Conservation (phyloP, 805 yeast species). For the Naumovozyma dairenensis region DNA sequence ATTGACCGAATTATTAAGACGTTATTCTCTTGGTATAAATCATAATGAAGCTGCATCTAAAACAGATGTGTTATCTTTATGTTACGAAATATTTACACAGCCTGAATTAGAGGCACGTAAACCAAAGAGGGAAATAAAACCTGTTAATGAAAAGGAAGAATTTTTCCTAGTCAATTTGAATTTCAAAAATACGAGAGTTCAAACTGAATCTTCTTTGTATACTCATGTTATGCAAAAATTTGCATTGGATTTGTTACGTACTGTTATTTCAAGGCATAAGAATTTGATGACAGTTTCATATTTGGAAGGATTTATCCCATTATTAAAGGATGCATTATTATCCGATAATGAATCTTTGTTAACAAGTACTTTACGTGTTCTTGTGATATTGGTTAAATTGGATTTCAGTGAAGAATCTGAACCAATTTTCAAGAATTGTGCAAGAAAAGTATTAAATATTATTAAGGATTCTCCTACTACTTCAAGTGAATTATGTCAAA, state of each 20-base stretch:
- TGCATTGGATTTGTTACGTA: conserved; percentile 64
- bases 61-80: conserved; percentile 52
- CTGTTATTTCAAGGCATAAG: conserved; percentile 56
- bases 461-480: conserved; percentile 72
- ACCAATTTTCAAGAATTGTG: conserved; percentile 44
- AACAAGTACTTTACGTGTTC: conserved; percentile 52
- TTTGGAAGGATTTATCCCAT: conserved; percentile 65
- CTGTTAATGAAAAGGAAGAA: conserved; percentile 38
- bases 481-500: conserved; percentile 68
- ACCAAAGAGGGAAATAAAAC: conserved; percentile 14
- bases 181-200: conserved; percentile 45
- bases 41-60: conserved; percentile 53
- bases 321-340: conserved; percentile 48
- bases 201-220: conserved; percentile 46
- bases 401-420: conserved; percentile 45
- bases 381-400: conserved; percentile 49
- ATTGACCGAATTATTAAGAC: conserved; percentile 65
- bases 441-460: conserved; percentile 50
- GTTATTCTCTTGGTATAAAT: conserved; percentile 70
- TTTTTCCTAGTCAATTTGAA: conserved; percentile 70
- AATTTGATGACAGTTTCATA: conserved; percentile 49
- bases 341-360: conserved; percentile 74
- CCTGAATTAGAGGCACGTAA: conserved; percentile 30
- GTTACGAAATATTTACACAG: conserved; percentile 61
- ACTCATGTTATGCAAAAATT: conserved; percentile 60